Conservation (phyloP, 345 rosid species). For the Orychophragmus violaceus region DNA sequence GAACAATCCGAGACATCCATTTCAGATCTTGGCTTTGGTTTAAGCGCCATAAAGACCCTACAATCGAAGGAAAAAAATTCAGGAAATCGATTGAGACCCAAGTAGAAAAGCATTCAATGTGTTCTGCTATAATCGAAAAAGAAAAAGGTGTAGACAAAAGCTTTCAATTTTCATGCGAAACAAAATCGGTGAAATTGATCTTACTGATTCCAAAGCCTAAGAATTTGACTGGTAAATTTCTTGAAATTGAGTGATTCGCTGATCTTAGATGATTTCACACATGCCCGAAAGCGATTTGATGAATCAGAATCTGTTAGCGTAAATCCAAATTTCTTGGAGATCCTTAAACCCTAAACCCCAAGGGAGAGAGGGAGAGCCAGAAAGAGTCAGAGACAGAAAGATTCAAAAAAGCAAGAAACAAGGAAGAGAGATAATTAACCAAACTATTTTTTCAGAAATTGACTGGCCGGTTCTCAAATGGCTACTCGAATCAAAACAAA, state of each 20-base stretch:
- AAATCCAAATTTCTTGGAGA: conserved; percentile 17
- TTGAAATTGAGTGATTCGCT: conserved; percentile 2
- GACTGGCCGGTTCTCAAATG: background rate
- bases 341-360: conserved; percentile 31
- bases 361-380: too few species aligned
- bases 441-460: conserved; percentile 4
- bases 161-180: background rate
- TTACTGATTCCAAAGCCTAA: background rate
- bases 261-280: background rate
- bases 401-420: too few species aligned
- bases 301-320: conserved; percentile 4
- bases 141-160: background rate
- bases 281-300: background rate
- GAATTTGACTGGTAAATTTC: background rate
- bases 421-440: conserved; percentile 19
- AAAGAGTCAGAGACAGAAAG: too few species aligned
- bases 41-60: conserved; percentile 26
- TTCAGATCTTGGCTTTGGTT: conserved; percentile 22
- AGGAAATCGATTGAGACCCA: too few species aligned
- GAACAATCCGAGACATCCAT: conserved; percentile 21
- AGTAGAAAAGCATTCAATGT: conserved; percentile 10
- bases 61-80: too few species aligned
- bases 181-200: conserved; percentile 14
- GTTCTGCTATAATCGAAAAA: background rate
- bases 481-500: too few species aligned